Conservation (phyloP, 768 basidiomycete genomes). For the Hortiboletus campestris region DNA sequence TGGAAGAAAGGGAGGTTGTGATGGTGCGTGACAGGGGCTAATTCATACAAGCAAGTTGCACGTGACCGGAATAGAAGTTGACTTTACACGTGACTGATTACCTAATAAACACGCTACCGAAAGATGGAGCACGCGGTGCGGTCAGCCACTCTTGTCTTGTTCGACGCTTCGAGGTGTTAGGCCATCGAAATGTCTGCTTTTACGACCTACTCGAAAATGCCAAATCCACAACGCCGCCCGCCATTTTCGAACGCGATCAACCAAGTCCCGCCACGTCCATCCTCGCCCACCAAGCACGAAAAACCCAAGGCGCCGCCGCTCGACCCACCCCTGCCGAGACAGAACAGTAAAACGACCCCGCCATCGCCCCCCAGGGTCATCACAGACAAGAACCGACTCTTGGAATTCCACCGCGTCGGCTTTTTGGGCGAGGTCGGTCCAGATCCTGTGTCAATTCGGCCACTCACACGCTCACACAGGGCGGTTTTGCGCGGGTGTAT, state of each 20-base stretch:
- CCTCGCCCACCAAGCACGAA: conserved; percentile 38
- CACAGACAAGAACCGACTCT: conserved; percentile 53
- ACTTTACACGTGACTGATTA: conserved; percentile 29
- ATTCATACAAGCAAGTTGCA: conserved; percentile 14
- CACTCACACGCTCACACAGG: conserved; percentile 36
- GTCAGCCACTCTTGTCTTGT: conserved; percentile 13
- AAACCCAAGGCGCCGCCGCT: conserved; percentile 38
- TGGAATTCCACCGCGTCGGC: conserved; percentile 69
- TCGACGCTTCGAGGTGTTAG: conserved; percentile 45
- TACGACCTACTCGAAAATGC: conserved; percentile 37
- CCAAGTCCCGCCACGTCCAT: conserved; percentile 28
- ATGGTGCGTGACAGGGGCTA: conserved; percentile 14
- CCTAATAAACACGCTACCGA: conserved; percentile 30
- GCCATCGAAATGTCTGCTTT: conserved; percentile 41
- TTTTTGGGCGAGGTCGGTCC: conserved; percentile 80
- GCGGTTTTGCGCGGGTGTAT: conserved; percentile 96
- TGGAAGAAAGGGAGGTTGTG: not conserved
- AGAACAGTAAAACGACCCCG: conserved; percentile 79
- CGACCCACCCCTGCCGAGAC: conserved; percentile 72
- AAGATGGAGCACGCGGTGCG: conserved; percentile 12
- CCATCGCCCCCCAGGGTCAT: conserved; percentile 81
- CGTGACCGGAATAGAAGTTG: conserved; percentile 26
- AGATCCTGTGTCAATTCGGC: not conserved
- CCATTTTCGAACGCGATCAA: conserved; percentile 44
- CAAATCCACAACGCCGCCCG: conserved; percentile 32